These are phyloP conservation scores for Triticum timopheevii DNA, from an alignment of 176 grass and related monocot genomes.

Conservation along the genomic window DNA sequence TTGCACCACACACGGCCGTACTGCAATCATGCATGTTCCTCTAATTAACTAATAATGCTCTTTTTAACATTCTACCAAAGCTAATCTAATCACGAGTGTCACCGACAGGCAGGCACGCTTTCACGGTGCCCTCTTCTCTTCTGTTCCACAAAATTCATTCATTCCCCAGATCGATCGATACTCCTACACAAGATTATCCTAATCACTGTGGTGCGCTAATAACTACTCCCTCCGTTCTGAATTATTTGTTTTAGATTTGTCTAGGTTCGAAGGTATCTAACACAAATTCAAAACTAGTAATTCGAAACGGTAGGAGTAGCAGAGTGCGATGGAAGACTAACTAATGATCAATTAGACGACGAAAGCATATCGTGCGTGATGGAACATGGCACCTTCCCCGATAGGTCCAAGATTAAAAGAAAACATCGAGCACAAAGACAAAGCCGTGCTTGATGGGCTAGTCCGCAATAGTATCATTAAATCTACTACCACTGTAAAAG, in stretches of 20 bases:
- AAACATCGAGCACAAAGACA: neutral
- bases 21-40: too few species aligned
- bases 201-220: neutral
- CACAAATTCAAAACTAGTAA: too few species aligned
- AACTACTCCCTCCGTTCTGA: too few species aligned
- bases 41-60: too few species aligned
- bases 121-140: neutral
- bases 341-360: neutral
- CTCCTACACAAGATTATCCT: neutral
- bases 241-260: too few species aligned
- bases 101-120: slow-evolving; percentile 21
- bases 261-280: too few species aligned
- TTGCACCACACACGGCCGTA: too few species aligned
- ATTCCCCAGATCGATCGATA: neutral
- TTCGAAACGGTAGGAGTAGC: too few species aligned
- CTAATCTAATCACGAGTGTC: neutral
- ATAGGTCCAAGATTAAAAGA: neutral
- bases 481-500: too few species aligned
- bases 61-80: too few species aligned
- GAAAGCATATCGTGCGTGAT: slow-evolving; percentile 3
- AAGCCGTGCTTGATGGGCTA: neutral
- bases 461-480: too few species aligned
- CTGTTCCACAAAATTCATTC: neutral
- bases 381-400: slow-evolving; percentile 39
- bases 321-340: neutral